These are phyloP conservation scores for Syncephalastrum sp. DNA, from an alignment of 371 early-diverging fungal species.

Conservation along the genomic window DNA sequence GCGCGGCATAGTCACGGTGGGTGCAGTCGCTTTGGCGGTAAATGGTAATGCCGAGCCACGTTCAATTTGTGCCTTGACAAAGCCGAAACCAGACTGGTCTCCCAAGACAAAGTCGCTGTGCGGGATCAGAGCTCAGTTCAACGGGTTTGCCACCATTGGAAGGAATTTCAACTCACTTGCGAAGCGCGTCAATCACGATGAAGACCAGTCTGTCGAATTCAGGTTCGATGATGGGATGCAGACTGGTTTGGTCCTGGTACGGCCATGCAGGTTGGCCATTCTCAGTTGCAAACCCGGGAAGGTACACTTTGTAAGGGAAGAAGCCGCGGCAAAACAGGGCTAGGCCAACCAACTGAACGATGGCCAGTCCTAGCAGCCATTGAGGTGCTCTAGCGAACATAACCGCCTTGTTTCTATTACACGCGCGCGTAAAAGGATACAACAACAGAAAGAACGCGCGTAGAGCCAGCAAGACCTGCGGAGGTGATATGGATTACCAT, in stretches of 20 bases:
- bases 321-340: constrained; percentile 71
- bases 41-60: constrained; percentile 56
- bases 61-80: constrained; percentile 57
- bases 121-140: no score
- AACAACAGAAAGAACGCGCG: no score
- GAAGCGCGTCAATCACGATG: constrained; percentile 78
- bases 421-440: background rate
- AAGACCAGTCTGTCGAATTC: constrained; percentile 74
- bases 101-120: constrained; percentile 76
- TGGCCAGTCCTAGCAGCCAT: constrained; percentile 21
- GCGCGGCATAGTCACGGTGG: constrained; percentile 94
- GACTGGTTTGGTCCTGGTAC: background rate
- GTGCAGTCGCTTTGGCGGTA: constrained; percentile 77
- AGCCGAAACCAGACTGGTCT: constrained; percentile 61
- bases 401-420: background rate
- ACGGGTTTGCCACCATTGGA: no score
- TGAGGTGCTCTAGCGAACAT: no score
- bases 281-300: constrained; percentile 57
- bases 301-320: constrained; percentile 74
- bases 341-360: constrained; percentile 62
- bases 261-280: constrained; percentile 10
- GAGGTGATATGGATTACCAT: background rate
- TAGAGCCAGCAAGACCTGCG: no score
- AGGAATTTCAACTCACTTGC: constrained; percentile 44
- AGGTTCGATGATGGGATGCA: constrained; percentile 26